Evolutionary conservation across 495 filamentous ascomycete species (phyloP), one percentile per base, ranked within the genome.

Genomic region (Podospora conica): DNA sequence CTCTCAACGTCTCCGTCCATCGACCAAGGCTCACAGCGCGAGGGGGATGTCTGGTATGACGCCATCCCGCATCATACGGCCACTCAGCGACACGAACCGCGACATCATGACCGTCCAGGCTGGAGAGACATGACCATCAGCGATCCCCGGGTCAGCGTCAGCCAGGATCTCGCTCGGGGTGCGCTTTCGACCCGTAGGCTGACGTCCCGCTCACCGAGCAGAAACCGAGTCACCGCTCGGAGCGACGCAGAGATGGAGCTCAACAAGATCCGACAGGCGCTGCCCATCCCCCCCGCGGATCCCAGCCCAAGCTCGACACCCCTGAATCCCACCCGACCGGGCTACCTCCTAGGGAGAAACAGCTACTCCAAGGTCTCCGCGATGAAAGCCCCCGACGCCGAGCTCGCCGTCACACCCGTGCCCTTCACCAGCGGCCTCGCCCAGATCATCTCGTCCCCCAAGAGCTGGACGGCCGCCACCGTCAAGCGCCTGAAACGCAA

Each of bases 71-170:
- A 78, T 20, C 81, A 84, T 69, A 72, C 82, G 6, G 81, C 81
- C 18, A 74, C 82, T 29, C 77, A 70, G 61, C 72, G 73, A 55
- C 75, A 79, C 24, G 74, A 77, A 28, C 67, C 69, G 7, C 71
- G 77, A 61, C 75, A 83, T 61, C 80, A 75, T 28, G 81, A 84
- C 60, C 77, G 74, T 7, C 82, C 76, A 9, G 82, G 82, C 28
- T 85, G 78, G 78, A 73, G 82, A 65, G 76, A 80, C 20, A 69
- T 69, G 24, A 79, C 73, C n/a, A 69, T 82, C 12, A 74, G 76
- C 61, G 81, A 84, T 65, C 82, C 83, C 0, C 76, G 81, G 2
- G 74, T 83, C 25, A 78, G 76, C 12, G 69, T 81, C 55, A 82
- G 75, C 59, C 75, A 76, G 21, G 78, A 78, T 68, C 74, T 71